Conservation (phyloP, 495 filamentous ascomycete genomes). For the Cercophora samala region DNA sequence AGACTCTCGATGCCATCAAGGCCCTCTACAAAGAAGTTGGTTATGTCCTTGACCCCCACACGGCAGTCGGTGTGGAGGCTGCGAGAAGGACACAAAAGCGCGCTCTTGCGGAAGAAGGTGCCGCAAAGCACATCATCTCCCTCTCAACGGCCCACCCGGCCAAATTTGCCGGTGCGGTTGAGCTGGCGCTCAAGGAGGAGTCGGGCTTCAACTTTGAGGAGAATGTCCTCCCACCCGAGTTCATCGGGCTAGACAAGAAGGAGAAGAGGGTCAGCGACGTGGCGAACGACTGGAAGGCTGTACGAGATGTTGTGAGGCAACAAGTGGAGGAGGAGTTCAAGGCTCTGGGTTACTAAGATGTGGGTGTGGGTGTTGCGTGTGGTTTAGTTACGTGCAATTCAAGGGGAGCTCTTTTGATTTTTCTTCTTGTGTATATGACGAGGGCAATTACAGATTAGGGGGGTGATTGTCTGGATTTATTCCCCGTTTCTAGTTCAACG, state of each 20-base stretch:
- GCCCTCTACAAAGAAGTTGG: slow-evolving; percentile 56
- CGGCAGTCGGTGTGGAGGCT: slow-evolving; percentile 78
- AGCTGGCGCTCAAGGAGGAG: slow-evolving; percentile 64
- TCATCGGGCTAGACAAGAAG: slow-evolving; percentile 66
- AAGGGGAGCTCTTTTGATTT: not conserved
- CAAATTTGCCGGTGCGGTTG: slow-evolving; percentile 81
- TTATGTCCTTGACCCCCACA: slow-evolving; percentile 91
- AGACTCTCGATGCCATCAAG: slow-evolving; percentile 74
- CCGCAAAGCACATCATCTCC: slow-evolving; percentile 56
- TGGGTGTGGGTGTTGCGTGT: not conserved
- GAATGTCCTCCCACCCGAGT: slow-evolving; percentile 72
- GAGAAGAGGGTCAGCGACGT: slow-evolving; percentile 58
- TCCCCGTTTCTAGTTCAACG: not conserved
- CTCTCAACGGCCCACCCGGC: slow-evolving; percentile 91
- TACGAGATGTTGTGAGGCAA: slow-evolving; percentile 53
- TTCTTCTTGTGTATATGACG: not conserved
- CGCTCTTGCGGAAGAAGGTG: slow-evolving; percentile 37
- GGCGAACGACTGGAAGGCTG: slow-evolving; percentile 47
- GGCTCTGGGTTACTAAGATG: slow-evolving; percentile 8
- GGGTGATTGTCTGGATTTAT: not conserved
- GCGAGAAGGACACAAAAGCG: slow-evolving; percentile 60
- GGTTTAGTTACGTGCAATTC: not conserved
- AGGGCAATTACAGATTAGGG: not conserved
- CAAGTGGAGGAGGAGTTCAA: slow-evolving; percentile 54
- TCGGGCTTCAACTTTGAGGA: slow-evolving; percentile 64